A percentile compares a stretch with the other conserved stretches of the same genome.
Evolutionary conservation across 495 filamentous ascomycete genomes (phyloP).

Genomic region (Podospora sp.): DNA sequence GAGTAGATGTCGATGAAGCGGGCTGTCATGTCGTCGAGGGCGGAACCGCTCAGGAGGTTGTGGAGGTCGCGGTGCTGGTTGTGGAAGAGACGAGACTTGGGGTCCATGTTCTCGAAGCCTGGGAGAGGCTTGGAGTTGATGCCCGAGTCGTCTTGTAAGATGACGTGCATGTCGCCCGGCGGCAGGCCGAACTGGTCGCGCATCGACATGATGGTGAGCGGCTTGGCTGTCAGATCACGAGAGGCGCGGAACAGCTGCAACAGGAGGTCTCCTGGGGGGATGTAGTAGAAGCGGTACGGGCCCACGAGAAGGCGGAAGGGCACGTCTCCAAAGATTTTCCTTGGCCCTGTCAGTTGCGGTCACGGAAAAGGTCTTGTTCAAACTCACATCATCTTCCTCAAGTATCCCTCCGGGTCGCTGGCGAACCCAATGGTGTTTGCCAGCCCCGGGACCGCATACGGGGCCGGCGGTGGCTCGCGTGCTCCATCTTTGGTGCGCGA

Average conservation of each 20-base stretch:
- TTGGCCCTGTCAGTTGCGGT: not conserved
- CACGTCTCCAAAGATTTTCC: not conserved
- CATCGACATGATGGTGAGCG: constrained; percentile 23
- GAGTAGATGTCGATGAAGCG: constrained; percentile 21
- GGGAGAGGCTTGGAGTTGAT: constrained; percentile 21
- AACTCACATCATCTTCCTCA: constrained; percentile 14
- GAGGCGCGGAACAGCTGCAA: constrained; percentile 23
- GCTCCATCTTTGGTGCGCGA: constrained; percentile 4
- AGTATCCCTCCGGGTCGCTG: constrained; percentile 20
- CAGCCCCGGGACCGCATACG: constrained; percentile 30
- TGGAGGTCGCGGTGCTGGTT: constrained; percentile 19
- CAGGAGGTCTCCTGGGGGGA: constrained; percentile 21
- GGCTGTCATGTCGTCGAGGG: constrained; percentile 17
- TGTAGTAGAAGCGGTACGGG: constrained; percentile 26
- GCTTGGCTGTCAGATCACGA: constrained; percentile 23
- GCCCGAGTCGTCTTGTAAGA: constrained; percentile 25
- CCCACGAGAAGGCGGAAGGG: constrained; percentile 19
- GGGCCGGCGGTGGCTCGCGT: constrained; percentile 25
- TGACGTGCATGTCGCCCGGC: constrained; percentile 18
- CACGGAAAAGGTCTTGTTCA: not conserved
- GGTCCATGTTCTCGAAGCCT: constrained; percentile 23
- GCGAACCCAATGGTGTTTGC: constrained; percentile 30
- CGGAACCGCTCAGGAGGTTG: constrained; percentile 10
- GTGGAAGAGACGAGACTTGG: constrained; percentile 23
- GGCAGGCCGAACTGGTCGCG: constrained; percentile 22